Evolutionary conservation across 2,329 filamentous ascomycete genomes (phyloP), one percentile per base, ranked within the genome.

Genomic region (Clonostachys sp.): DNA sequence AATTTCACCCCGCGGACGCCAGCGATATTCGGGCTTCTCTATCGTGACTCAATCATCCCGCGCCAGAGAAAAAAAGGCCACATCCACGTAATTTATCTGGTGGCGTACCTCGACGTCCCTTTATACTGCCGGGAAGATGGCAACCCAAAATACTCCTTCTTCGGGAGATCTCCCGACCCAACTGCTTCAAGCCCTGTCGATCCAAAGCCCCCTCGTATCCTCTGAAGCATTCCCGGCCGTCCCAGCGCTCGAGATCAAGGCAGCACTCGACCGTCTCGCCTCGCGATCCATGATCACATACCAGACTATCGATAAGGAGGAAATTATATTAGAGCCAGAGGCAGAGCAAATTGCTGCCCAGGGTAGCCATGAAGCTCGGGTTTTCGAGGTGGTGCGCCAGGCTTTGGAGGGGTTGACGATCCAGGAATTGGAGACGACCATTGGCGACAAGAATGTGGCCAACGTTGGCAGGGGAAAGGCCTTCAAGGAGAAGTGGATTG

Each of bases 401-500:
- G 84, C 86, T 33, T 64, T 91, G 54, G 90, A 92, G 61, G 91
- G 91, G 18, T 75, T 96, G 66, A 87, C 87, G 54, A 86, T 97
- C 50, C 73, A 79, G 54, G 88, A 92, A 55, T 73, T 91, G 48
- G 80, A 86, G 68, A 74, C 73, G 62, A 73, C 73, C 47, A 83
- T 92, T 54, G 86, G 87, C 48, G 83, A 87, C 66, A 88, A 89
- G 66, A 83, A 73, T 43, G 85, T 81, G 41, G 77, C 85, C 44
- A 92, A 89, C 71, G 75, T 96, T 51, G 94, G 94, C n/a, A 87
- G 94, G 65, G 91, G 91, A 58, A 95, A 94, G 72, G 92, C 92
- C 34, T 96, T 97, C 75, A 95, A 81, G 63, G 80, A 84, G 66
- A 86, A 84, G 63, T 87, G 83, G 84, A 86, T 87, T 52, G 64